A percentile compares a stretch with the other conserved stretches of the same genome.
Conservation (phyloP, 164 flowering plant species). For the Liquidambar formosana region DNA sequence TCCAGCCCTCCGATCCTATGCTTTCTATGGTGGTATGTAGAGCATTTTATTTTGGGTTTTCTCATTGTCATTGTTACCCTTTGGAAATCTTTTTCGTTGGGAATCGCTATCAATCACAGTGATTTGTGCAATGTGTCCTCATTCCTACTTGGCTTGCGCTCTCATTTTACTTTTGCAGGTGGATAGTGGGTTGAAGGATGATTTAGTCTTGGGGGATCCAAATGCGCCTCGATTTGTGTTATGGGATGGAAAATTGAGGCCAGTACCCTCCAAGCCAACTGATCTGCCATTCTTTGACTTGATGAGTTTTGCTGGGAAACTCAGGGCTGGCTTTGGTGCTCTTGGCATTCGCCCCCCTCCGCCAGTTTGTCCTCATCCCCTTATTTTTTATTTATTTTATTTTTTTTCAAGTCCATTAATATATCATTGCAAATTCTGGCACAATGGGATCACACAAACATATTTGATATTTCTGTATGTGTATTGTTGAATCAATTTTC, state of each 20-base stretch:
- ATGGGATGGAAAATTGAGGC: constrained; percentile 86
- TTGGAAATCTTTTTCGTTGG: not conserved
- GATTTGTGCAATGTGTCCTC: not conserved
- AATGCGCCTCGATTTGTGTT: constrained; percentile 87
- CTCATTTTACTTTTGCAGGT: constrained; percentile 53
- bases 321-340: constrained; percentile 92
- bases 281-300: constrained; percentile 87
- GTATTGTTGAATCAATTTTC: constrained; percentile 13
- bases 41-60: not conserved
- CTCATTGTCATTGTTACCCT: not conserved
- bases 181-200: constrained; percentile 90
- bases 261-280: constrained; percentile 79
- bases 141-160: not conserved
- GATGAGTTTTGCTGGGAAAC: constrained; percentile 84
- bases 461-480: not conserved
- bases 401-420: not conserved
- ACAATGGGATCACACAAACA: not conserved
- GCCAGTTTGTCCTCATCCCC: constrained; percentile 65
- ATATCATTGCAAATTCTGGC: not conserved
- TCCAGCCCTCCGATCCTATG: constrained; percentile 90
- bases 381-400: constrained; percentile 10
- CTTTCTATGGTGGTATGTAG: constrained; percentile 59
- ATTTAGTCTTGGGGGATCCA: constrained; percentile 89
- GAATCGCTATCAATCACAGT: not conserved
- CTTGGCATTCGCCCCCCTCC: constrained; percentile 92